phyloP scores from a whole-genome alignment of 306 rosid genomes.

The Acmispon strigosus region DNA sequence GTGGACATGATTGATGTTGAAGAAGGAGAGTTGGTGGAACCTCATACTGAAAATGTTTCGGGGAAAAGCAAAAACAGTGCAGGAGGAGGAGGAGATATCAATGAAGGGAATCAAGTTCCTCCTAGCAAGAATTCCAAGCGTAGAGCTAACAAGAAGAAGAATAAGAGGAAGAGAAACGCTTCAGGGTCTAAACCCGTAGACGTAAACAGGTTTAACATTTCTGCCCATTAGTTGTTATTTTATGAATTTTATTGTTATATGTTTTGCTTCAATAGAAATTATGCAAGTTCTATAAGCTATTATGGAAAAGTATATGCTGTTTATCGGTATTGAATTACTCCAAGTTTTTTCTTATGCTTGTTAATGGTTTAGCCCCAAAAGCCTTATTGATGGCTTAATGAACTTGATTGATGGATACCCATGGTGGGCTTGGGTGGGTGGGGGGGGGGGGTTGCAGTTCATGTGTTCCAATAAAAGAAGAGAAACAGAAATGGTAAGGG shows the following conservation, averaged over 20 bases:
- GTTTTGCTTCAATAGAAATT: neutral
- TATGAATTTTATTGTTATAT: neutral
- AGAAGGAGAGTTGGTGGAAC: conserved; percentile 75
- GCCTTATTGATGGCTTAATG: neutral
- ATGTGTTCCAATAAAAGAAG: no score
- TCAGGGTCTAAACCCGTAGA: conserved; percentile 14
- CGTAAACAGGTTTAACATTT: conserved; percentile 20
- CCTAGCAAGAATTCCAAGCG: conserved; percentile 29
- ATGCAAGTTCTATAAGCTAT: neutral
- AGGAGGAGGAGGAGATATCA: conserved; percentile 13
- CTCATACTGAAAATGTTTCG: conserved; percentile 3
- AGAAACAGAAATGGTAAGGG: no score
- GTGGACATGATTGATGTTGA: conserved; percentile 87
- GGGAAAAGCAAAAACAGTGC: conserved; percentile 1
- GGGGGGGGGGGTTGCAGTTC: no score
- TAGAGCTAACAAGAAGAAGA: conserved; percentile 58
- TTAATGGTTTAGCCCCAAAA: neutral
- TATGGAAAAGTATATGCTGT: neutral
- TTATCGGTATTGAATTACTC: neutral
- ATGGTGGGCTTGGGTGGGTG: neutral
- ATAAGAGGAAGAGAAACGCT: conserved; percentile 41
- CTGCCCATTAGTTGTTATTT: neutral
- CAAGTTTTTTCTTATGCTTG: neutral
- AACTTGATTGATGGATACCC: neutral
- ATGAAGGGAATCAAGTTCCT: conserved; percentile 21